Evolutionary conservation across 2,329 filamentous ascomycete species (phyloP).

Genomic region (Daldinia sp.): DNA sequence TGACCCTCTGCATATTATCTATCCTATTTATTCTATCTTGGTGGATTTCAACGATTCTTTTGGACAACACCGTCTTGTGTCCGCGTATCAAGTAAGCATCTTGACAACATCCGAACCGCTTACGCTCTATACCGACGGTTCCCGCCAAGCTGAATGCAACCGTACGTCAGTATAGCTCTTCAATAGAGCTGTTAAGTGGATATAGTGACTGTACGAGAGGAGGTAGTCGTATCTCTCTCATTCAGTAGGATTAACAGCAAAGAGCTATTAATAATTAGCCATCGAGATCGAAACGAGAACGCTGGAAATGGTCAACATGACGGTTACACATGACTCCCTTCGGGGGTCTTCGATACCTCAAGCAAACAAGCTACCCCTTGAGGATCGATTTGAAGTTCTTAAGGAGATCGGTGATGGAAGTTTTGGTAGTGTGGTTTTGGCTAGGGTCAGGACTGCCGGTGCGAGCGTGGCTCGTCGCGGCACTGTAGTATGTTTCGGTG

Average conservation of each 20-base stretch:
- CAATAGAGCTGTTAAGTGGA: conserved; percentile 52
- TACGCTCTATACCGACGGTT: conserved; percentile 28
- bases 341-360: conserved; percentile 71
- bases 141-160: conserved; percentile 54
- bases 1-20: conserved; percentile 35
- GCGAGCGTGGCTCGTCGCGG: conserved; percentile 88
- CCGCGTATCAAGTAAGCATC: conserved; percentile 34
- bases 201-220: conserved; percentile 41
- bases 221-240: conserved; percentile 47
- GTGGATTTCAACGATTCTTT: conserved; percentile 32
- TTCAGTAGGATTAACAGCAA: conserved; percentile 35
- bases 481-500: conserved; percentile 79
- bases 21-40: conserved; percentile 33
- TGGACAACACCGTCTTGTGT: conserved; percentile 17
- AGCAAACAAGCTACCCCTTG: conserved; percentile 71
- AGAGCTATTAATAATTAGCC: conserved; percentile 4
- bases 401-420: conserved; percentile 99
- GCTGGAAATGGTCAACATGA: conserved; percentile 69
- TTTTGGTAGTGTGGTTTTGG: conserved; percentile 94
- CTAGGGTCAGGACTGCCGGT: conserved; percentile 90
- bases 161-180: conserved; percentile 54
- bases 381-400: conserved; percentile 95
- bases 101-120: conserved; percentile 38
- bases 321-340: conserved; percentile 79
- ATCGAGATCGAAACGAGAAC: conserved; percentile 22